These are phyloP conservation scores for Stemphylium vesicarium DNA, from an alignment of 2,329 filamentous ascomycete genomes.

Conservation along the genomic window DNA sequence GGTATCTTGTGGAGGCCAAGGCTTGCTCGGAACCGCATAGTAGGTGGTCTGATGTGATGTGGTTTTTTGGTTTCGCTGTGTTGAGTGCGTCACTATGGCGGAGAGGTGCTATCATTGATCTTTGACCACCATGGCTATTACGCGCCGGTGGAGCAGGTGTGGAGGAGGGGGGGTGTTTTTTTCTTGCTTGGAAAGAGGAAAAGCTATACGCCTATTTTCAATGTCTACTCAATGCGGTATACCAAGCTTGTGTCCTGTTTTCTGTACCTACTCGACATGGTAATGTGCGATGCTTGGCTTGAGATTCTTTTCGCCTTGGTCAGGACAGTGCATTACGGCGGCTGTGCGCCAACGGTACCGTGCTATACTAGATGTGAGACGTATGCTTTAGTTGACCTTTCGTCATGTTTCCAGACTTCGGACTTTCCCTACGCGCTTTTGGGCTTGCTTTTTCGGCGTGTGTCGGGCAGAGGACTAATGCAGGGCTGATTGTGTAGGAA, in stretches of 20 bases:
- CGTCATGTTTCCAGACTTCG: not conserved
- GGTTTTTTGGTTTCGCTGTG: too few relatives aligned
- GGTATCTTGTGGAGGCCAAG: constrained; percentile 5
- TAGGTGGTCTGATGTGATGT: not conserved
- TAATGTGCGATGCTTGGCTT: not conserved
- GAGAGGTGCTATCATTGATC: too few relatives aligned
- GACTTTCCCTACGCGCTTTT: not conserved
- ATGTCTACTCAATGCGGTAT: constrained; percentile 3
- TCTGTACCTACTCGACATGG: constrained; percentile 1
- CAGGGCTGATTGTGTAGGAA: not conserved
- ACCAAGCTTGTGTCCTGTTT: not conserved
- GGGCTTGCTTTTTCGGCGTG: not conserved
- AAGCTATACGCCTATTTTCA: constrained; percentile 13
- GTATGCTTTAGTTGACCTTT: too few relatives aligned
- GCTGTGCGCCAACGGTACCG: too few relatives aligned
- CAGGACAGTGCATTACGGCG: too few relatives aligned
- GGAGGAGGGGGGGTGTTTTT: not conserved
- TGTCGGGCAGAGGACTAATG: not conserved
- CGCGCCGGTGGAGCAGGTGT: not conserved
- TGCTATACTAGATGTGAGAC: too few relatives aligned
- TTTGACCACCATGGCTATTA: too few relatives aligned
- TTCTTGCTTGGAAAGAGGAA: constrained; percentile 3
- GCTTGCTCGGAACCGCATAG: not conserved
- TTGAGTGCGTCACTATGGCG: too few relatives aligned
- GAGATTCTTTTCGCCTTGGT: not conserved